phyloP scores from a whole-genome alignment of 1,284 basidiomycete species.

The Malassezia vespertilionis region DNA sequence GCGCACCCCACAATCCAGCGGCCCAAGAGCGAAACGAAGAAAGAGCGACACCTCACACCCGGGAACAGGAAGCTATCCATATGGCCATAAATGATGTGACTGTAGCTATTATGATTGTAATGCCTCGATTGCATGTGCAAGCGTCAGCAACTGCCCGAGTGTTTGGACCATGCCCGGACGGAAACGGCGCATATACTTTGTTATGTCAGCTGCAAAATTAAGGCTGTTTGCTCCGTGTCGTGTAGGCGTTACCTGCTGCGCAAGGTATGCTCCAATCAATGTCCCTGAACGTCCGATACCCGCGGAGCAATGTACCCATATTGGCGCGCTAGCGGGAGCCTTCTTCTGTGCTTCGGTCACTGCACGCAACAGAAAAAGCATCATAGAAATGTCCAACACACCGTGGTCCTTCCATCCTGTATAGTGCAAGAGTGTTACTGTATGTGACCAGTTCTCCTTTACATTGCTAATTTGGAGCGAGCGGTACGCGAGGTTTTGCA shows the following conservation, averaged over 20 bases:
- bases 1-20: too few species aligned
- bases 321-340: slow-evolving; percentile 54
- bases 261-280: slow-evolving; percentile 50
- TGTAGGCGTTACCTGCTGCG: slow-evolving; percentile 7
- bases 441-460: neutral
- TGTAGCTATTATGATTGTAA: too few species aligned
- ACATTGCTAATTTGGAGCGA: neutral
- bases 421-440: slow-evolving; percentile 61
- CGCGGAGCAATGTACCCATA: slow-evolving; percentile 63
- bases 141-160: slow-evolving; percentile 23
- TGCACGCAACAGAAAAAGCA: slow-evolving; percentile 23
- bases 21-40: too few species aligned
- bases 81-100: too few species aligned
- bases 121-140: slow-evolving; percentile 12
- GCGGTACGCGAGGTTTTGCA: slow-evolving; percentile 3
- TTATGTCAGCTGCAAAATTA: slow-evolving; percentile 20
- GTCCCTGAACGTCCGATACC: slow-evolving; percentile 51
- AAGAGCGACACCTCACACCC: too few species aligned
- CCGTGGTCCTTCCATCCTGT: slow-evolving; percentile 73
- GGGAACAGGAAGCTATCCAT: too few species aligned
- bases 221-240: neutral
- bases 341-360: slow-evolving; percentile 27
- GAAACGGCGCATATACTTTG: slow-evolving; percentile 26
- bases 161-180: slow-evolving; percentile 37
- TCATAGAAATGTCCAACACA: slow-evolving; percentile 52